Evolutionary conservation across 192 early-diverging fungal genomes (phyloP), one percentile per base, ranked within the genome.

Genomic region (Backusella tarrabulga): DNA sequence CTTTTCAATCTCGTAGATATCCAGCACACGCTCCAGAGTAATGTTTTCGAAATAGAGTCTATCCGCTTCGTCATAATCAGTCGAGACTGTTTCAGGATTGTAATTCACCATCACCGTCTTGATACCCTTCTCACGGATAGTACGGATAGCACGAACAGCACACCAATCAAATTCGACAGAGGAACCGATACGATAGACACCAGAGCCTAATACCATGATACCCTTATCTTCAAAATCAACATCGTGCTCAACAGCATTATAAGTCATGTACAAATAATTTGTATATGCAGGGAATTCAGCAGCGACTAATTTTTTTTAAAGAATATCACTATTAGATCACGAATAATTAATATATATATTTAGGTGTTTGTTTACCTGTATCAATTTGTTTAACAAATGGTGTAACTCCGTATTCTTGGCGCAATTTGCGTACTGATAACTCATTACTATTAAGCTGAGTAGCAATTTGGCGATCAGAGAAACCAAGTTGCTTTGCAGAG

Each of bases 91-190:
- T 83, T 99, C 98, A 23, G 98, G 98, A 84, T 99, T 99, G 87
- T 98, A 99, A 91, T 99, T 99, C 79, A 99, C 87, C 98, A 99
- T 99, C 79, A 99, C 88, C 6, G 98, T 98, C 90, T 99, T 97
- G 86, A 92, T 86, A 26, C 91, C 90, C 77, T 88, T 88, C 54
- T 91, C 89, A 68, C 97, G 95, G 68, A 99, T 90, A 29, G 96
- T 95, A 72, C 97, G 95, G 72, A 99, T 98, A 54, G 95, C 95
- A 44, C 95, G 91, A 41, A 99, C 98, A 34, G 94, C 98, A 78
- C 98, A 99, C 98, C 98, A 98, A 80, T 99, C 97, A 81, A 98
- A 98, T 84, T 99, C 97, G n/a, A 98, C 96, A 75, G 95, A 97
- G 14, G 91, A 93, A 36, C 98, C 98, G 70, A 99, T 99, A 77